Conservation (phyloP, 2,329 filamentous ascomycete species). For the Fusarium devonianum region DNA sequence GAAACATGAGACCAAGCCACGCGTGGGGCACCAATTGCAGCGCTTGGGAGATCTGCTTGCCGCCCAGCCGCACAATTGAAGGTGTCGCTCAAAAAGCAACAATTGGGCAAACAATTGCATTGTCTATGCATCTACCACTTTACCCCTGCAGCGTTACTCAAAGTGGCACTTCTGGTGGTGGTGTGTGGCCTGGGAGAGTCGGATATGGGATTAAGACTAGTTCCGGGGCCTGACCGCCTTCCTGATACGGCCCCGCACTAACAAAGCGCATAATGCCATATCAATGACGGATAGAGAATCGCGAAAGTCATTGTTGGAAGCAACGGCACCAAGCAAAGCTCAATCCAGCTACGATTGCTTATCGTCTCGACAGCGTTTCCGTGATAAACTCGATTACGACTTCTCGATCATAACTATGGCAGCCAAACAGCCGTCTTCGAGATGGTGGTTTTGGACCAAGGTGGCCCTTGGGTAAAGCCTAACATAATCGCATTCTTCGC, state of each 20-base stretch:
- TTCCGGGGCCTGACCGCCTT: conserved; percentile 37
- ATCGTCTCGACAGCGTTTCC: not conserved
- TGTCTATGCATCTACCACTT: too few species aligned
- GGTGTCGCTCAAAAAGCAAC: not conserved
- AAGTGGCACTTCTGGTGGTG: not conserved
- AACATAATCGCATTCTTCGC: conserved; percentile 19
- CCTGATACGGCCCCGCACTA: conserved; percentile 13
- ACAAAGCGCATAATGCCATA: conserved; percentile 38
- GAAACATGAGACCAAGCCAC: conserved; percentile 23
- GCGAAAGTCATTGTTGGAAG: conserved; percentile 42
- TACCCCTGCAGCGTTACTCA: too few species aligned
- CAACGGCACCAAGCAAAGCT: conserved; percentile 9
- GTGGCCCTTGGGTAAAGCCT: conserved; percentile 72
- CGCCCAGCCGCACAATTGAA: not conserved
- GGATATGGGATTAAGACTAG: conserved; percentile 20
- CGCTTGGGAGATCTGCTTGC: not conserved
- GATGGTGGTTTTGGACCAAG: conserved; percentile 70
- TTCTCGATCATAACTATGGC: conserved; percentile 35
- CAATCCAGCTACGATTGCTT: conserved; percentile 2
- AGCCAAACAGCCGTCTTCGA: conserved; percentile 55
- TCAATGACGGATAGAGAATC: conserved; percentile 44
- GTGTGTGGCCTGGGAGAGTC: not conserved
- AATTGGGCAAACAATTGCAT: not conserved
- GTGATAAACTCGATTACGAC: not conserved
- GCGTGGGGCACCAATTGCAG: conserved; percentile 3